Conservation (phyloP, 345 rosid genomes). For the Erucastrum elatum region DNA sequence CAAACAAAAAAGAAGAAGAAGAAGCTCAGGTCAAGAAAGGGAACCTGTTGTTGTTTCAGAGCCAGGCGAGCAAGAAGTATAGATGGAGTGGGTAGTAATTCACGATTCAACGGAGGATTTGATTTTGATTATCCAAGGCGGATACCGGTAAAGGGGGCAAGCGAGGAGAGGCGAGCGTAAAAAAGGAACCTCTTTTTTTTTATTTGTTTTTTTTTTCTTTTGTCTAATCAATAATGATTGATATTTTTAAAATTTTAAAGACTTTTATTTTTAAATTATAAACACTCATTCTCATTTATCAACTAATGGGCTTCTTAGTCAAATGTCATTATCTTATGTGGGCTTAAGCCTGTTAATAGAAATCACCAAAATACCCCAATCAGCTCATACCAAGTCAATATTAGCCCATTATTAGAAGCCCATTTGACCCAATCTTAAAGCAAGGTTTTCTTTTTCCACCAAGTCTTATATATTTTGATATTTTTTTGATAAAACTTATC, state of each 20-base stretch:
- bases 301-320: not conserved
- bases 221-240: not conserved
- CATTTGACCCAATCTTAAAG: not conserved
- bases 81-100: slow-evolving; percentile 7
- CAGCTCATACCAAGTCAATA: not conserved
- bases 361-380: not conserved
- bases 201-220: no score
- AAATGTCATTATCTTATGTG: not conserved
- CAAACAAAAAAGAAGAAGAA: not conserved
- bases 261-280: not conserved
- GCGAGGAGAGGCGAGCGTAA: slow-evolving; percentile 10
- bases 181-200: slow-evolving; percentile 24
- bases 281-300: not conserved
- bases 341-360: not conserved
- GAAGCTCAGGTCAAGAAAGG: not conserved
- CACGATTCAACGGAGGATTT: not conserved
- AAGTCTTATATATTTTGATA: no score
- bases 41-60: slow-evolving; percentile 13
- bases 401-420: not conserved
- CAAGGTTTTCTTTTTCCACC: not conserved
- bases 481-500: no score
- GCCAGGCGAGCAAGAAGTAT: not conserved
- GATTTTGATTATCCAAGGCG: not conserved
- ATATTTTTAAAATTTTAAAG: no score
- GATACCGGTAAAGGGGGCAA: slow-evolving; percentile 2